Percentiles rank a stretch among this genome's conserved stretches.
Conservation (phyloP, 1,139 yeast genomes). For the Blastobotrys raffinosifermentans region DNA sequence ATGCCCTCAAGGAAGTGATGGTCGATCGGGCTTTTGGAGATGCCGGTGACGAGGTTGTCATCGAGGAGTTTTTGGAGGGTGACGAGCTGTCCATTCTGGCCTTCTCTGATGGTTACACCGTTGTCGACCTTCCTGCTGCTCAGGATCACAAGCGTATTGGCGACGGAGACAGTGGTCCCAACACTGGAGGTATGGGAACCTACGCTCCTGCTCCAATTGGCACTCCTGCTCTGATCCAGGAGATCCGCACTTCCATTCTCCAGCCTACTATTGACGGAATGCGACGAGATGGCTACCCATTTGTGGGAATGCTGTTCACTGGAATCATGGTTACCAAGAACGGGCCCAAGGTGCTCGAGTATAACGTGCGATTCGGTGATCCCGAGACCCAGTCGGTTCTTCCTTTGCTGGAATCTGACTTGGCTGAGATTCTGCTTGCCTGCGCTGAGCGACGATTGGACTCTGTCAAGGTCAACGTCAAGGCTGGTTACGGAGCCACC, state of each 20-base stretch:
- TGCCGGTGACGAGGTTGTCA: constrained; percentile 95
- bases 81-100: constrained; percentile 94
- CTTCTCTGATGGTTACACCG: constrained; percentile 89
- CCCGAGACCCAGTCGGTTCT: constrained; percentile 98
- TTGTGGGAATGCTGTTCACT: constrained; percentile 94
- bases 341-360: constrained; percentile 94
- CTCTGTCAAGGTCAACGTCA: constrained; percentile 61
- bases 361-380: constrained; percentile 97
- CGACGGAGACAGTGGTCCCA: constrained; percentile 87
- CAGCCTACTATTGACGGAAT: constrained; percentile 94
- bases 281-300: constrained; percentile 93
- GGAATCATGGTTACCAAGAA: constrained; percentile 82
- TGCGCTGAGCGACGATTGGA: constrained; percentile 94
- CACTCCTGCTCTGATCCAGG: constrained; percentile 58
- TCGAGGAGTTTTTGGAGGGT: constrained; percentile 94
- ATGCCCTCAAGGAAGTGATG: constrained; percentile 85
- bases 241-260: constrained; percentile 67
- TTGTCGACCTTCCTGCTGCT: constrained; percentile 89
- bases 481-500: constrained; percentile 64
- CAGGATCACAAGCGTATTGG: constrained; percentile 97
- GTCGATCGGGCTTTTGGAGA: constrained; percentile 79
- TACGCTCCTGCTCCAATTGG: constrained; percentile 97
- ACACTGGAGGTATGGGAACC: constrained; percentile 99
- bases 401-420: constrained; percentile 84
- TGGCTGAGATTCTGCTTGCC: constrained; percentile 88